Percentiles rank a stretch among this genome's conserved stretches.
These are phyloP conservation scores for Aspergillus clavatus DNA, from an alignment of 2,329 filamentous ascomycete species.

Conservation along the genomic window DNA sequence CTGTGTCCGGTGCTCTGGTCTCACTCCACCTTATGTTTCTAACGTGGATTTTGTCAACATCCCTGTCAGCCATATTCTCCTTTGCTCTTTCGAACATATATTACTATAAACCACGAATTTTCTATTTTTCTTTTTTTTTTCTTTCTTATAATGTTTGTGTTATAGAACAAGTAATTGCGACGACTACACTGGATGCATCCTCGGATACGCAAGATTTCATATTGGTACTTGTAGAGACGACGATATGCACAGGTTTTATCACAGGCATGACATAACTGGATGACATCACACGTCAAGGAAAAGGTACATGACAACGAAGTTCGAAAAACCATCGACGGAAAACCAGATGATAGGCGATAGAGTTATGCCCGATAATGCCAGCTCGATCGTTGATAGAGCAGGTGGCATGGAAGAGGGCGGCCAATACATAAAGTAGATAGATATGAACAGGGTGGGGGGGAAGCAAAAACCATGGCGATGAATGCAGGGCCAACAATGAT, in stretches of 20 bases:
- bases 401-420: background rate
- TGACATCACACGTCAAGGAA: background rate
- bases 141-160: no score
- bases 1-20: no score
- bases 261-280: background rate
- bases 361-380: background rate
- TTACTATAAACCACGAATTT: no score
- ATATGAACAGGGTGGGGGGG: constrained; percentile 9
- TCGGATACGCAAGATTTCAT: background rate
- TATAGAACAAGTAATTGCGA: background rate
- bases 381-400: background rate
- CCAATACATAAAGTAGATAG: constrained; percentile 2
- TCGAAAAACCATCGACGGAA: background rate
- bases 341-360: background rate
- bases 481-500: background rate
- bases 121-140: background rate
- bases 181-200: background rate
- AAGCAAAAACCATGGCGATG: constrained; percentile 5
- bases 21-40: no score
- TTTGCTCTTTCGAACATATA: no score
- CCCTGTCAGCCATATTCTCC: no score
- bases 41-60: no score
- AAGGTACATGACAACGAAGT: background rate
- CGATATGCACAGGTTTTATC: background rate
- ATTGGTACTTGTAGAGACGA: background rate